Evolutionary conservation across 2,329 filamentous ascomycete genomes (phyloP), one percentile per base, ranked within the genome.

Genomic region (Penicillium thymicola): DNA sequence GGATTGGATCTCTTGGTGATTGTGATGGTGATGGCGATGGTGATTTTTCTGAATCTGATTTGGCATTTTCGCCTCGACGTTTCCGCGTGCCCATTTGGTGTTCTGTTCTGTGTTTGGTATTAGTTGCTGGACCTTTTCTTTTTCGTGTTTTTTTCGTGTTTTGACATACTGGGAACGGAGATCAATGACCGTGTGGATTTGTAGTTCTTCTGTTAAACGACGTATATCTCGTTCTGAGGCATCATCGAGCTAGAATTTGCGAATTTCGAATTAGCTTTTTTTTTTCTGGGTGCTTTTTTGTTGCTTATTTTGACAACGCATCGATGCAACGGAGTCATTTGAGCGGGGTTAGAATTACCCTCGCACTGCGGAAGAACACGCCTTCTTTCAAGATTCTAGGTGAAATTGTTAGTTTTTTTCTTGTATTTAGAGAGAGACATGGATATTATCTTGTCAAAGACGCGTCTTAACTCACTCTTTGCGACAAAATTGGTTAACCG

Each of bases 121-220:
- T 43, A 28, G 18, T 16, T 30, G 5, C 7, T n/a, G 10, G 10
- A 10, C 4, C 9, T 18, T 14, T 30, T 36, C 7, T 3, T 21
- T 25, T 5, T 5, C 1, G 5, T 4, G 2, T 9, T 13, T 32
- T 9, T 21, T 3, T 9, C 6, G 1, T n/a, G 11, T 18, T 28
- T 16, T 4, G n/a, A 57, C 72, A 58, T 80, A 90, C 85, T 87
- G 85, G 59, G 90, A 90, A 54, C 92, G 84, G 11, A 96, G 78
- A 75, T 96, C 92, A 58, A 96, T 82, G 40, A 96, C 83, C 2
- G 86, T 90, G 62, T 81, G 83, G 61, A 96, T 83, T 23, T 82
- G 80, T 63, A 87, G 81, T 32, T 85, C 80, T 8, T 85, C 74
- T 10, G 77, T 73, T 11, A 96, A 79, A 32, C 78, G 75, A 34